phyloP scores from a whole-genome alignment of 1,284 basidiomycete species.

The Fistulina hepatica region DNA sequence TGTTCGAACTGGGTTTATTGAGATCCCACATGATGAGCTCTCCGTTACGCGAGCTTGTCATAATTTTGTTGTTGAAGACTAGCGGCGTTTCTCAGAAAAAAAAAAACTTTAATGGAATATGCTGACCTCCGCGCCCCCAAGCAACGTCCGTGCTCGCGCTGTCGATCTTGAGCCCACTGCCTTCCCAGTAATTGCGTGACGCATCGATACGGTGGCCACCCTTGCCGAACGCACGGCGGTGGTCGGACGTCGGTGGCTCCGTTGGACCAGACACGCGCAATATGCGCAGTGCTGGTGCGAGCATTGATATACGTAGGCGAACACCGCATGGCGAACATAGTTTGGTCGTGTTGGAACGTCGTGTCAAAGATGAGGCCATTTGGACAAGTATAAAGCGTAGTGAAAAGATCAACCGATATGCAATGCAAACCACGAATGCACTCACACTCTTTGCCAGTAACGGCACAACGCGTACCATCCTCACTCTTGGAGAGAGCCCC shows the following conservation, averaged over 20 bases:
- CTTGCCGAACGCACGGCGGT: constrained; percentile 41
- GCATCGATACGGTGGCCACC: constrained; percentile 55
- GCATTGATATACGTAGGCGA: too few relatives aligned
- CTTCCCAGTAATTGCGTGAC: constrained; percentile 63
- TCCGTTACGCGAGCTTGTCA: constrained; percentile 75
- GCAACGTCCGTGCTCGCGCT: constrained; percentile 69
- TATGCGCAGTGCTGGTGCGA: constrained; percentile 54
- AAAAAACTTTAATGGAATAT: constrained; percentile 4
- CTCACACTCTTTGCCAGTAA: constrained; percentile 67
- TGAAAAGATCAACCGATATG: neutral
- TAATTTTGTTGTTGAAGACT: constrained; percentile 71
- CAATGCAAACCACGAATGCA: constrained; percentile 8
- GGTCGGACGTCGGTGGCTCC: constrained; percentile 30
- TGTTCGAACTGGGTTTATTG: constrained; percentile 52
- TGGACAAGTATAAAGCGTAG: neutral
- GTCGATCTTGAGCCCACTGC: constrained; percentile 63
- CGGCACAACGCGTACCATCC: constrained; percentile 54
- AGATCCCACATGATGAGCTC: constrained; percentile 82
- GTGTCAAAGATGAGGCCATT: too few relatives aligned
- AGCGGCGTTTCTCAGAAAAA: constrained; percentile 3
- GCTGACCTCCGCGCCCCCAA: constrained; percentile 71
- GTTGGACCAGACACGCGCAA: constrained; percentile 42
- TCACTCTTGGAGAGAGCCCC: constrained; percentile 55
- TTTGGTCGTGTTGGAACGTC: too few relatives aligned
- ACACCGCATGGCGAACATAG: too few relatives aligned